Base-by-base conservation (phyloP, 345 rosid genomes). In the Salix suchowensis region DNA sequence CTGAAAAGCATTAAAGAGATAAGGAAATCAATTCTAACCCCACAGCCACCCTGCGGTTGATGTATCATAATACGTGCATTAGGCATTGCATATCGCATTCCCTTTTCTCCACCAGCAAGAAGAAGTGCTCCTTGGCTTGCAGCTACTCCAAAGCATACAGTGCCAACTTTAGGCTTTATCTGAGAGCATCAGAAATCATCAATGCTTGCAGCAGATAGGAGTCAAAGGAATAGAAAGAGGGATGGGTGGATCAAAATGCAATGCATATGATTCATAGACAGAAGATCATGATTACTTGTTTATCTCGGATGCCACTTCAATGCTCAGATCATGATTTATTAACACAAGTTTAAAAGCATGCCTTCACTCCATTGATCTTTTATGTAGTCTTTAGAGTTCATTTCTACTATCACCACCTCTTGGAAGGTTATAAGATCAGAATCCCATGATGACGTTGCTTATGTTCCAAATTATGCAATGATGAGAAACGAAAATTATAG, bases 81-180 rank as follows among this genome's bases (percentile, higher is more conserved):
- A 28, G 99, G 99, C 98, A 91, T 96, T 48, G 98, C 87, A 78
- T 91, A 96, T 1, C 98, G 92, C 97, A 93, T 96, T 65, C 98
- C 98, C 81, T 93, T 95, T 74, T 96, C 97, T 79, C 99, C 96
- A 73, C 93, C 99, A 77, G 99, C 91, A 50, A 96, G 96, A 82
- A 93, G 92, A 77, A 93, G 89, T 65, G 97, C 94, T 76, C 90
- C 97, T 88, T 91, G 93, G 83, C 98, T 96, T 74, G 99, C 99
- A 72, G 96, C 93, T 74, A 96, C 93, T 71, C 98, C 99, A 71
- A 96, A 93, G 79, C 97, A 89, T 32, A 96, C 96, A 4, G 97
- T 93, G 78, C 98, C 97, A 67, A 96, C 96, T 91, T 85, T 96
- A 52, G 96, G 98, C 84, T 93, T 93, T 79, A 96, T 91, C 98